These are phyloP conservation scores for Euptelea pleiosperma DNA, from an alignment of 164 flowering plant genomes.

Conservation along the genomic window DNA sequence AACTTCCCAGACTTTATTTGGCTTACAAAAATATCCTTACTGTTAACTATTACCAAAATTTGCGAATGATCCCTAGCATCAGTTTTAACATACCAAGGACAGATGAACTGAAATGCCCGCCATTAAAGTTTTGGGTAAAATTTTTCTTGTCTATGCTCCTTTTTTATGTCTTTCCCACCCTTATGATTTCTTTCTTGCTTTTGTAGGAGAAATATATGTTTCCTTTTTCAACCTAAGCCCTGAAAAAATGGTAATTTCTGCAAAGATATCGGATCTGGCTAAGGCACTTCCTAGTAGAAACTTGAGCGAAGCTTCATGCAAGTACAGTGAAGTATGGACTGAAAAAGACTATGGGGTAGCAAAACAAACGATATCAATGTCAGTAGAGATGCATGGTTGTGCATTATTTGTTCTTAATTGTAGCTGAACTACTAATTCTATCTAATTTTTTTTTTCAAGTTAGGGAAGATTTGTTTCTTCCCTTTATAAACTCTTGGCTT, in stretches of 20 bases:
- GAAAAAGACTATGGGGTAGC: constrained; percentile 34
- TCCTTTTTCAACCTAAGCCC: constrained; percentile 70
- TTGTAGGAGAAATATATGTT: constrained; percentile 62
- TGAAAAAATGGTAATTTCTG: constrained; percentile 35
- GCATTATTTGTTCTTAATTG: constrained; percentile 52
- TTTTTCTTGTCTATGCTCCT: not conserved
- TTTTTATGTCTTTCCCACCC: not conserved
- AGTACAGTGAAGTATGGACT: constrained; percentile 63
- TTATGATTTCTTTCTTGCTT: constrained; percentile 5
- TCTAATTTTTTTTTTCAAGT: not conserved
- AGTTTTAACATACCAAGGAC: not conserved
- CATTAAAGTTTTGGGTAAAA: not conserved
- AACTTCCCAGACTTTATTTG: not conserved
- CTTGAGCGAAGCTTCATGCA: constrained; percentile 33
- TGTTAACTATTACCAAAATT: no score
- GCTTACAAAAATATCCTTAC: not conserved
- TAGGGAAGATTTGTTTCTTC: not conserved
- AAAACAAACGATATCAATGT: constrained; percentile 29
- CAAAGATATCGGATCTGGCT: constrained; percentile 43
- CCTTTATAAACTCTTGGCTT: not conserved
- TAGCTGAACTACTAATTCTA: constrained; percentile 10
- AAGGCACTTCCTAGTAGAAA: constrained; percentile 39
- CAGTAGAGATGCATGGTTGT: constrained; percentile 46
- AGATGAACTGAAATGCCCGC: not conserved
- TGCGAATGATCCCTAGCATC: no score